Conservation (phyloP, 108 stramenopile genomes). For the Schizochytrium sp. region DNA sequence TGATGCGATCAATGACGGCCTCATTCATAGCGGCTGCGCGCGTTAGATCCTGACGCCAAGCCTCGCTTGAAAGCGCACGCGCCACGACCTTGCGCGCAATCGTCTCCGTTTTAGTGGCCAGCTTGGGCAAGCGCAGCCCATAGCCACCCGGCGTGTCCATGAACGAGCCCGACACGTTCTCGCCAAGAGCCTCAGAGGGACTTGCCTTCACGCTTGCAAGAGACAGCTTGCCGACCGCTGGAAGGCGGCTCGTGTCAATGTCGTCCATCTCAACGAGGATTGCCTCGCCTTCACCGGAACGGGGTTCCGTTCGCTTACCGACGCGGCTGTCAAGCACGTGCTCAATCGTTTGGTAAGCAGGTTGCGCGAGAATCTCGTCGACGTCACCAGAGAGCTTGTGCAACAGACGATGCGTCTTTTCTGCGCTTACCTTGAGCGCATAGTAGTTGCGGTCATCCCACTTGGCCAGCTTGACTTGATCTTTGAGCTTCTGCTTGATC, state of each 20-base stretch:
- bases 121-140: background rate
- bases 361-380: constrained; percentile 62
- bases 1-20: constrained; percentile 72
- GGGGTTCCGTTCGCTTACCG: constrained; percentile 14
- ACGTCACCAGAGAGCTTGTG: constrained; percentile 68
- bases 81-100: background rate
- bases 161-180: background rate
- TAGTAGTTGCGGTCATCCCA: constrained; percentile 98
- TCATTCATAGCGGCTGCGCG: constrained; percentile 49
- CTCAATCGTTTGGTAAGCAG: constrained; percentile 59
- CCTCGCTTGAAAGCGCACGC: background rate
- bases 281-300: constrained; percentile 27
- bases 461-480: constrained; percentile 85
- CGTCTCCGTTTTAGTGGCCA: background rate
- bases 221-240: background rate
- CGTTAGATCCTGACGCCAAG: background rate
- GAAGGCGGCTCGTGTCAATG: background rate
- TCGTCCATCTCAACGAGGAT: background rate
- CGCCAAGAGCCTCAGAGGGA: background rate
- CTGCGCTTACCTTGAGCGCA: constrained; percentile 76
- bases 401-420: constrained; percentile 77
- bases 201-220: background rate
- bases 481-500: constrained; percentile 72
- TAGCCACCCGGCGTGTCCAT: background rate
- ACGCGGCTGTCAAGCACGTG: constrained; percentile 54